A percentile compares a stretch with the other conserved stretches of the same genome.
Evolutionary conservation across 768 basidiomycete genomes (phyloP).

Genomic region (Phylloporus sp.): DNA sequence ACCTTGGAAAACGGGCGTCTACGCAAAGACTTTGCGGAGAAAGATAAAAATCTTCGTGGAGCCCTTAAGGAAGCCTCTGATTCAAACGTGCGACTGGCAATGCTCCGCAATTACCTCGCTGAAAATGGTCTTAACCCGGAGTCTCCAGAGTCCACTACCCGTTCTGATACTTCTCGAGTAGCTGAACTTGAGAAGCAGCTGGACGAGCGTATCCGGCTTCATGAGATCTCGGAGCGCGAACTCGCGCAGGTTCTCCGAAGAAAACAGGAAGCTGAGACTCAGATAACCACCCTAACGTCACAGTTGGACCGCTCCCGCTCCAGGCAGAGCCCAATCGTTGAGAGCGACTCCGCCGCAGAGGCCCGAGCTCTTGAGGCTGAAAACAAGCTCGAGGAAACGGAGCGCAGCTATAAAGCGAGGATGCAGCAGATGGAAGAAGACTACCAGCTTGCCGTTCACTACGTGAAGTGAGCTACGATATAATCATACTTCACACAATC

Average conservation of each 20-base stretch:
- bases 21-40: constrained; percentile 62
- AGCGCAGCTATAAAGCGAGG: constrained; percentile 69
- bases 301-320: constrained; percentile 65
- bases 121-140: constrained; percentile 82
- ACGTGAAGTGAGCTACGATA: constrained; percentile 75
- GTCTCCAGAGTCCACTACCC: constrained; percentile 52
- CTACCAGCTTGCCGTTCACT: constrained; percentile 94
- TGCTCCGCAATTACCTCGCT: constrained; percentile 80
- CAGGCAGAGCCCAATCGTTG: constrained; percentile 47
- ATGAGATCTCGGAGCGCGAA: constrained; percentile 74
- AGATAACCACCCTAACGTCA: constrained; percentile 55
- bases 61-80: constrained; percentile 64
- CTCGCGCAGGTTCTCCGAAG: constrained; percentile 59
- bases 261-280: constrained; percentile 71
- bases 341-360: constrained; percentile 34
- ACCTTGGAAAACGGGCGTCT: constrained; percentile 63
- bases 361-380: constrained; percentile 64
- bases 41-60: constrained; percentile 61
- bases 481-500: constrained; percentile 10
- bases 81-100: constrained; percentile 63
- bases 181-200: constrained; percentile 76
- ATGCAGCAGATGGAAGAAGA: constrained; percentile 91
- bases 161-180: constrained; percentile 39
- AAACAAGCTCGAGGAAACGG: constrained; percentile 72
- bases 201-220: constrained; percentile 62